Base-by-base conservation (phyloP, 306 rosid genomes). In the Malus fusca region DNA sequence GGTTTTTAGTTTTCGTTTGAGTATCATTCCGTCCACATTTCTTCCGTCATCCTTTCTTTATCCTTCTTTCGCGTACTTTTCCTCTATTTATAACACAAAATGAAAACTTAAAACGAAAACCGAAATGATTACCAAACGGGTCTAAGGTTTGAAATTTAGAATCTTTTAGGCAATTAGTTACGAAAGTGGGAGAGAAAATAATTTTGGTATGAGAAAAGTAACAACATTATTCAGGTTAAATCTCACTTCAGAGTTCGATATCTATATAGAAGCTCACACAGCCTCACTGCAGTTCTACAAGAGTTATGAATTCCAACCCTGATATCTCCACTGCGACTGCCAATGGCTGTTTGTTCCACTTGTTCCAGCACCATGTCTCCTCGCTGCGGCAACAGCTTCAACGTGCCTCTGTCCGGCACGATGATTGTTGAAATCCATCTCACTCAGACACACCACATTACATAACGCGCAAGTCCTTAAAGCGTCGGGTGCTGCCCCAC, bases 381-480 rank as follows among this genome's bases (percentile, higher is more conserved):
- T 84, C 60, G 75, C 1, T 80, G 69, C 42, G 12, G 85, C 86
- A 75, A 68, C 80, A 75, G 78, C 70, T 5, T 74, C 78, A 19
- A 8, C 26, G 46, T 84, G 90, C 83, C 79, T 76, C 70, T 84
- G 86, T 66, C 88, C 90, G 2, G 80, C 66, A 72, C 82, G 83
- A 75, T 87, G 90, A 26, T 19, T 82, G n/a, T 74, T 82, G 52
- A 63, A 87, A 48, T 84, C 90, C 2, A 76, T 75, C 40, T 59
- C 83, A 69, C 86, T 84, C 72, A 82, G 84, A 82, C 86, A 84
- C 4, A 87, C 80, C 73, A 87, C 90, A 62, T 82, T 87, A 82
- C 90, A 87, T 40, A 77, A 22, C 11, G 46, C 35, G 70, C 85
- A 87, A 1, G 73, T 72, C 82, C 78, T 82, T 56, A 87, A 80